These are phyloP conservation scores for Phragmites australis DNA, from an alignment of 176 grass and related monocot genomes.

Conservation along the genomic window DNA sequence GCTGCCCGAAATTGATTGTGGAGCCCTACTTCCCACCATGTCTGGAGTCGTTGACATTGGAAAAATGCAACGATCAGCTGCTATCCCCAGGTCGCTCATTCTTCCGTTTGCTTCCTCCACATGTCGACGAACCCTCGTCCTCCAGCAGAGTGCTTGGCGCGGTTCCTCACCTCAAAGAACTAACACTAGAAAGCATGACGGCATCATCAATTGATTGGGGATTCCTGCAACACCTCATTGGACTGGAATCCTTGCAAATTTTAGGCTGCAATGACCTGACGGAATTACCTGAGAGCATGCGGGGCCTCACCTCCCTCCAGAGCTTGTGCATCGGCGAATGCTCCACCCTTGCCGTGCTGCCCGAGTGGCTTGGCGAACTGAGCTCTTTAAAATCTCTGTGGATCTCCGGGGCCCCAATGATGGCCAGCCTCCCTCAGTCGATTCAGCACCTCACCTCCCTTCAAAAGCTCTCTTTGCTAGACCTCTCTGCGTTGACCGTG, in stretches of 20 bases:
- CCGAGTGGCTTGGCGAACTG: slow-evolving; percentile 1
- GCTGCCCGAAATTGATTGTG: background rate
- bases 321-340: accelerated
- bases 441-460: background rate
- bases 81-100: background rate
- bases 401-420: background rate
- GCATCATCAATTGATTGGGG: background rate
- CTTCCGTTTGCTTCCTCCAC: too few species aligned
- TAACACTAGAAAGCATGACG: background rate
- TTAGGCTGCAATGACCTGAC: background rate
- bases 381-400: background rate
- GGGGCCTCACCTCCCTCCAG: background rate
- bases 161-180: background rate
- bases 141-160: background rate
- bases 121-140: background rate
- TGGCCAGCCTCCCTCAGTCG: background rate
- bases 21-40: background rate
- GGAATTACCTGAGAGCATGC: slow-evolving; percentile 21
- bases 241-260: background rate
- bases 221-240: background rate
- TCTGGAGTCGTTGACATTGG: background rate
- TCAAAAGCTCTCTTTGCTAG: accelerated
- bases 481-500: background rate
- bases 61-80: background rate
- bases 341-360: background rate